phyloP scores from a whole-genome alignment of 2,329 filamentous ascomycete genomes.

The Monilinia fructigena region DNA sequence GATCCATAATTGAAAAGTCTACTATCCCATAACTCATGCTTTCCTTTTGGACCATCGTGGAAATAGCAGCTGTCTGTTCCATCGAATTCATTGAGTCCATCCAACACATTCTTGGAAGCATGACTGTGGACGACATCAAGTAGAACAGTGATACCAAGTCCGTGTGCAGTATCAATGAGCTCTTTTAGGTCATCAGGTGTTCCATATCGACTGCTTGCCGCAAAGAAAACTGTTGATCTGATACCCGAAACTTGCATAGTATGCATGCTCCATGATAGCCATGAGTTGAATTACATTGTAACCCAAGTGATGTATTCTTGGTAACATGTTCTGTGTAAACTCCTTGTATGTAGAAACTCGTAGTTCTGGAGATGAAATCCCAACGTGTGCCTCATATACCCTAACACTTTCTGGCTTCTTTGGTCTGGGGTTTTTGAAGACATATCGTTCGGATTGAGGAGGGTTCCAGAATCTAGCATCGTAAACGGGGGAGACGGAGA shows the following conservation, averaged over 20 bases:
- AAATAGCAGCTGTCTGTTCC: conserved; percentile 95
- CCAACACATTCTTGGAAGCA: conserved; percentile 94
- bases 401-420: conserved; percentile 82
- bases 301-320: conserved; percentile 82
- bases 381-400: conserved; percentile 98
- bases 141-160: conserved; percentile 84
- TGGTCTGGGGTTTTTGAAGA: conserved; percentile 79
- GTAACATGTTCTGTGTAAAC: conserved; percentile 89
- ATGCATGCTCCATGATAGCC: conserved; percentile 99
- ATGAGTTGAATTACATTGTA: conserved; percentile 99
- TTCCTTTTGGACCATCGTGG: conserved; percentile 79
- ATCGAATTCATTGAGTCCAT: conserved; percentile 95
- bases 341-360: conserved; percentile 94
- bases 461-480: conserved; percentile 98
- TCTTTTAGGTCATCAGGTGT: conserved; percentile 94
- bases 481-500: conserved; percentile 85
- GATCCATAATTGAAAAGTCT: conserved; percentile 95
- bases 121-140: conserved; percentile 97
- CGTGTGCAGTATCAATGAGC: conserved; percentile 90
- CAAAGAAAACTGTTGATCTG: conserved; percentile 99
- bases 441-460: conserved; percentile 70
- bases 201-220: conserved; percentile 92
- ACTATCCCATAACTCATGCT: conserved; percentile 94
- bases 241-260: conserved; percentile 98
- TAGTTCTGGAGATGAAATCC: conserved; percentile 88